phyloP scores from a whole-genome alignment of 176 grass and related monocot species.

The Dactylis glomerata region DNA sequence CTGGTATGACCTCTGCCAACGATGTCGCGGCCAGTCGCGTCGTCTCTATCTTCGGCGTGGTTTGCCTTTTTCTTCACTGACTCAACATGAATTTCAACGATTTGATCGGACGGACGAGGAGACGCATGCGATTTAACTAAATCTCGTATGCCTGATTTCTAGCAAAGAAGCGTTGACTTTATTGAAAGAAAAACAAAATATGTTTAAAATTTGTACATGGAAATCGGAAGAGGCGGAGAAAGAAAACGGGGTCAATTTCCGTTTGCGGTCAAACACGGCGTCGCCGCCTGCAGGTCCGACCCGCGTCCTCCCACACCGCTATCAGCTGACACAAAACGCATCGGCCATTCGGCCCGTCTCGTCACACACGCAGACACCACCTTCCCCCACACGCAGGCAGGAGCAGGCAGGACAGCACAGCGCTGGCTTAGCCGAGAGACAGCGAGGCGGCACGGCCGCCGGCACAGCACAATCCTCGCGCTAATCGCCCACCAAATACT shows the following conservation, averaged over 20 bases:
- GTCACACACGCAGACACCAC: not conserved
- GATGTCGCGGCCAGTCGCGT: too few species aligned
- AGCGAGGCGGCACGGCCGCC: slow-evolving; percentile 18
- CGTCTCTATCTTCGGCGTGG: too few species aligned
- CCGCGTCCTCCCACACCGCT: not conserved
- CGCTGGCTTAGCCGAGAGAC: not conserved
- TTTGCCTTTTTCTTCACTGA: too few species aligned
- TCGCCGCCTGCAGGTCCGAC: slow-evolving; percentile 21
- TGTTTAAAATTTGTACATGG: too few species aligned
- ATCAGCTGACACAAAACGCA: not conserved
- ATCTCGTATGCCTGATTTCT: too few species aligned
- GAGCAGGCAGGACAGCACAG: not conserved
- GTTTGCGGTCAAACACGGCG: slow-evolving; percentile 43
- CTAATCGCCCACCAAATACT: slow-evolving; percentile 5
- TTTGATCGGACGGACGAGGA: too few species aligned
- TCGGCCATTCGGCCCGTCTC: not conserved
- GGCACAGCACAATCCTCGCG: not conserved
- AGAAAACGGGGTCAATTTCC: not conserved
- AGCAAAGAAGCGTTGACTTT: too few species aligned
- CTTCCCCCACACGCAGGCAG: slow-evolving; percentile 2
- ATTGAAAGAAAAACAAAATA: too few species aligned
- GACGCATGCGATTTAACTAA: too few species aligned
- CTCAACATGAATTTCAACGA: too few species aligned
- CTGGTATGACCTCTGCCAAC: too few species aligned
- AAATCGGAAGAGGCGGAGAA: not conserved